These are phyloP conservation scores for Sechiopsis laciniata DNA, from an alignment of 306 rosid species.

Conservation along the genomic window DNA sequence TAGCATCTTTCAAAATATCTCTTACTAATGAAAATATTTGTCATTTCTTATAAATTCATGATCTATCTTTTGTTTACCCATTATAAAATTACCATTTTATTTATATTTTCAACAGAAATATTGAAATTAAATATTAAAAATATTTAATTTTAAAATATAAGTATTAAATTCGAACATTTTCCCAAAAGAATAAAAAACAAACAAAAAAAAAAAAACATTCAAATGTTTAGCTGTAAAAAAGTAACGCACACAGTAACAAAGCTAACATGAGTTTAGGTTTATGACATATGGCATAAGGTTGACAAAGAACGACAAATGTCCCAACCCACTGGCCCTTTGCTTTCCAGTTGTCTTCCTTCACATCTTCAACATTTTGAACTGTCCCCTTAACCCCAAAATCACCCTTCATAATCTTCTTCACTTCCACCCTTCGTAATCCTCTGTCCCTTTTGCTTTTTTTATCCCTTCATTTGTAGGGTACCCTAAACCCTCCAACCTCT, in stretches of 20 bases:
- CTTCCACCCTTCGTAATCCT: neutral
- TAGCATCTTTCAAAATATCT: too few relatives aligned
- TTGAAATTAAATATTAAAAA: too few relatives aligned
- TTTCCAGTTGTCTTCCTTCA: slow-evolving; percentile 13
- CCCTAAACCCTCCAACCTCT: neutral
- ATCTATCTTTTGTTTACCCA: too few relatives aligned
- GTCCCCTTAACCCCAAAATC: neutral
- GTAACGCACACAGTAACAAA: slow-evolving; percentile 1
- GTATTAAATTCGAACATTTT: too few relatives aligned
- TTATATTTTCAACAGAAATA: too few relatives aligned
- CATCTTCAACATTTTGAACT: slow-evolving; percentile 3
- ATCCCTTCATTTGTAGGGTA: slow-evolving; percentile 19
- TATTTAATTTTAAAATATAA: too few relatives aligned
- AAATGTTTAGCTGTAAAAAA: neutral
- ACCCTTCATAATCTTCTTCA: neutral
- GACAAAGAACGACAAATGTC: slow-evolving; percentile 12
- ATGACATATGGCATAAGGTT: slow-evolving; percentile 15
- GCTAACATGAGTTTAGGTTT: neutral
- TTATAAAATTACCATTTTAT: too few relatives aligned
- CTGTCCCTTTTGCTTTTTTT: neutral
- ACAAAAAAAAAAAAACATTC: neutral
- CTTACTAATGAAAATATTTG: too few relatives aligned
- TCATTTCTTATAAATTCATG: too few relatives aligned
- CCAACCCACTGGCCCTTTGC: neutral
- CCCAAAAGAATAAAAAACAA: too few relatives aligned